Evolutionary conservation across 495 filamentous ascomycete species (phyloP).

Genomic region (Penicillium cinerascens): DNA sequence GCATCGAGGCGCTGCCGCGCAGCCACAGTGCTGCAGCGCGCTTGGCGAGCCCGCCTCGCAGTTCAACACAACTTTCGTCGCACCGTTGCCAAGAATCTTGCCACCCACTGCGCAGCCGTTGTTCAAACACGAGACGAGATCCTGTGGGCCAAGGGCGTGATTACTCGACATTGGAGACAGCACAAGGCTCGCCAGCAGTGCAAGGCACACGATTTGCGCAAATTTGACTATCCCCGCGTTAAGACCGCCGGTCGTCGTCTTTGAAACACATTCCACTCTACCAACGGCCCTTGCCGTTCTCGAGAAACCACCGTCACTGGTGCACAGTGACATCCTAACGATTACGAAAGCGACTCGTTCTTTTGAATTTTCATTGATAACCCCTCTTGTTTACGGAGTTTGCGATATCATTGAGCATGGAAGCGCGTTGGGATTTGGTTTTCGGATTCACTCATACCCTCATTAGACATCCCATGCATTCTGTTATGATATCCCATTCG

Average conservation of each 20-base stretch:
- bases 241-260: slow-evolving; percentile 1
- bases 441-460: background rate
- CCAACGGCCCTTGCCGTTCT: background rate
- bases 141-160: slow-evolving; percentile 49
- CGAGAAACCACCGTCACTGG: background rate
- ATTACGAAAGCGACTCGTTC: slow-evolving; percentile 7
- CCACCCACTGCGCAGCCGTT: slow-evolving; percentile 42
- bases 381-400: slow-evolving; percentile 1
- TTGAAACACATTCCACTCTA: background rate
- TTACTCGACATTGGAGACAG: slow-evolving; percentile 45
- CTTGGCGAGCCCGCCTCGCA: slow-evolving; percentile 36
- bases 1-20: slow-evolving; percentile 44
- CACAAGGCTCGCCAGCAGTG: slow-evolving; percentile 16
- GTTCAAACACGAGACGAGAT: slow-evolving; percentile 41
- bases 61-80: slow-evolving; percentile 30
- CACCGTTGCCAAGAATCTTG: slow-evolving; percentile 41
- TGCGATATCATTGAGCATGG: background rate
- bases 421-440: background rate
- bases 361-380: background rate
- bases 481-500: background rate
- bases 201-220: background rate
- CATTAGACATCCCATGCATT: background rate
- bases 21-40: slow-evolving; percentile 42
- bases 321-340: background rate
- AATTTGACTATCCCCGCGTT: background rate